Evolutionary conservation across 2,329 filamentous ascomycete genomes (phyloP).

Genomic region (Gaeumannomyces sp.): DNA sequence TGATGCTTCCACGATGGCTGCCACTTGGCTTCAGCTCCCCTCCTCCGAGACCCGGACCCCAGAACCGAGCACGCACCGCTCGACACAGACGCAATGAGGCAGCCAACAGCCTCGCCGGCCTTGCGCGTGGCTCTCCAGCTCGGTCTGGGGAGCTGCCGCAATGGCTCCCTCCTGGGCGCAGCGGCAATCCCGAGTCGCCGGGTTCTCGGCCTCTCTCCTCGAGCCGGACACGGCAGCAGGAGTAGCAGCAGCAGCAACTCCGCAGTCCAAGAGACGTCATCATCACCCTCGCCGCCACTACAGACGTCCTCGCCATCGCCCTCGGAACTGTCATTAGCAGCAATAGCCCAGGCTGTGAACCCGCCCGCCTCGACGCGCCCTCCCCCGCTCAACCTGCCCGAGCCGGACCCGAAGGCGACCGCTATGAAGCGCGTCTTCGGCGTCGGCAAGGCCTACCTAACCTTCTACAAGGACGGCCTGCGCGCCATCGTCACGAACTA

Average conservation of each 20-base stretch:
- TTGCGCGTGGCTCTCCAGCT: constrained; percentile 13
- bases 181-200: background rate
- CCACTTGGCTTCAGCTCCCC: background rate
- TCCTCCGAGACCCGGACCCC: background rate
- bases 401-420: constrained; percentile 36
- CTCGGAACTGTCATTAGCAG: background rate
- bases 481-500: constrained; percentile 68
- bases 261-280: background rate
- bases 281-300: too few species aligned
- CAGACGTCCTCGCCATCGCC: background rate
- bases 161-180: background rate
- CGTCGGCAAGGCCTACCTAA: constrained; percentile 68
- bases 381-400: constrained; percentile 59
- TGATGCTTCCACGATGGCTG: background rate
- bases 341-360: constrained; percentile 38
- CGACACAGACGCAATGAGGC: background rate
- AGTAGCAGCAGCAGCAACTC: background rate
- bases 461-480: constrained; percentile 84
- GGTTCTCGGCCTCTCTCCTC: background rate
- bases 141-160: background rate
- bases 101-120: background rate
- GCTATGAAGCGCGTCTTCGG: constrained; percentile 48
- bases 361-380: constrained; percentile 68
- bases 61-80: background rate
- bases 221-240: background rate